phyloP scores from a whole-genome alignment of 108 stramenopile genomes.

The Cyclotella kingstonii region DNA sequence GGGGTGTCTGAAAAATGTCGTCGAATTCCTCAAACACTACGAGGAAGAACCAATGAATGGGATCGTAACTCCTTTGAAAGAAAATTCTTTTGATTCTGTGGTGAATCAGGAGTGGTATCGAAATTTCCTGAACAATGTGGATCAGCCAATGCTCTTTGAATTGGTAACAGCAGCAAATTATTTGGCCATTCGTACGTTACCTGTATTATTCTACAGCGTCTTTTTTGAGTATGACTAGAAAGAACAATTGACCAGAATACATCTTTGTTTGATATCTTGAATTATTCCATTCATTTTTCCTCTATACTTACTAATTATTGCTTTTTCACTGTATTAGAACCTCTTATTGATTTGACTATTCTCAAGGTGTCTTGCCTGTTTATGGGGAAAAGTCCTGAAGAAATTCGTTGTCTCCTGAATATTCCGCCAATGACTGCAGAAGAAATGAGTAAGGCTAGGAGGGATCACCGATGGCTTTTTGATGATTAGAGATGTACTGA shows the following conservation, averaged over 20 bases:
- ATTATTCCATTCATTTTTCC: neutral
- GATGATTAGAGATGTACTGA: slow-evolving; percentile 43
- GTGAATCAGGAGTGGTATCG: slow-evolving; percentile 77
- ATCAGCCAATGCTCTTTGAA: slow-evolving; percentile 71
- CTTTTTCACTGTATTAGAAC: slow-evolving; percentile 31
- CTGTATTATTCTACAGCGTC: neutral
- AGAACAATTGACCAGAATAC: neutral
- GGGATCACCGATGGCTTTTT: slow-evolving; percentile 84
- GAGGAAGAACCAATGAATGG: slow-evolving; percentile 61
- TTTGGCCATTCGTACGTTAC: slow-evolving; percentile 62
- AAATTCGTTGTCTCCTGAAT: slow-evolving; percentile 72
- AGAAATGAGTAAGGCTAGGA: slow-evolving; percentile 65
- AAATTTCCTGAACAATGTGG: slow-evolving; percentile 57
- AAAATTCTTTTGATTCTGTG: slow-evolving; percentile 66
- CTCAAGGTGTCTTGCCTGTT: slow-evolving; percentile 69
- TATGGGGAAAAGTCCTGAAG: slow-evolving; percentile 71
- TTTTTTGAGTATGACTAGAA: neutral
- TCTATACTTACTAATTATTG: neutral
- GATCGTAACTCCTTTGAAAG: slow-evolving; percentile 69
- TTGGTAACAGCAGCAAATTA: slow-evolving; percentile 79
- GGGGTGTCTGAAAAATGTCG: slow-evolving; percentile 58
- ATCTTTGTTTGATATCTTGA: neutral
- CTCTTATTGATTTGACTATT: slow-evolving; percentile 75
- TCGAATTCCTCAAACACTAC: slow-evolving; percentile 77
- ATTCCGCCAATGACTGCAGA: slow-evolving; percentile 75